Percentiles rank a stretch among this genome's conserved stretches.
Evolutionary conservation across 2,329 filamentous ascomycete species (phyloP).

Genomic region (Curvularia hawaiiensis): DNA sequence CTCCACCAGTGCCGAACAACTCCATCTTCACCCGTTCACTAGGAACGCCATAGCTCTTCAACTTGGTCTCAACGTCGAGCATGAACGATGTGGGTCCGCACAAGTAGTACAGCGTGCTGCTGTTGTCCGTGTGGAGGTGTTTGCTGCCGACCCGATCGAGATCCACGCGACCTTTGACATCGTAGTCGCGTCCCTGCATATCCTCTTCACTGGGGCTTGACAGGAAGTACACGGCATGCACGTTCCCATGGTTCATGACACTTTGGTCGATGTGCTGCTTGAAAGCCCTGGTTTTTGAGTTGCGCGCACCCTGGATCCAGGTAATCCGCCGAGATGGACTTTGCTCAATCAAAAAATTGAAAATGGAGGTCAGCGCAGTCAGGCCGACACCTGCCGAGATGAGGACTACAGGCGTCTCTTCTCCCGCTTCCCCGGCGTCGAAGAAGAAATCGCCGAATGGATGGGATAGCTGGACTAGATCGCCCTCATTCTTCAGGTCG

Average conservation of each 20-base stretch:
- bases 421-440: constrained; percentile 52
- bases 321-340: constrained; percentile 56
- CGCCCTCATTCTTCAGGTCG: constrained; percentile 64
- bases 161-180: constrained; percentile 63
- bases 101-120: constrained; percentile 68
- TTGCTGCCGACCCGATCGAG: constrained; percentile 61
- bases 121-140: constrained; percentile 62
- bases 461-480: constrained; percentile 68
- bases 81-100: constrained; percentile 77
- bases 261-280: constrained; percentile 54
- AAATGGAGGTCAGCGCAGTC: constrained; percentile 69
- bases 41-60: constrained; percentile 63
- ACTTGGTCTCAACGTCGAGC: constrained; percentile 60
- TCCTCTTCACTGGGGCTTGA: constrained; percentile 54
- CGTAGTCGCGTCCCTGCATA: constrained; percentile 60
- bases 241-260: constrained; percentile 52
- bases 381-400: constrained; percentile 72
- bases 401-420: constrained; percentile 63
- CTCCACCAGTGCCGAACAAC: constrained; percentile 58
- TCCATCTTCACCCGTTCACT: constrained; percentile 68
- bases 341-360: constrained; percentile 57
- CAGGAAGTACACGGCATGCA: constrained; percentile 64
- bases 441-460: constrained; percentile 68
- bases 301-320: constrained; percentile 67
- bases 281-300: constrained; percentile 61